These are phyloP conservation scores for Monilinia fructigena DNA, from an alignment of 2,329 filamentous ascomycete species.

Conservation along the genomic window DNA sequence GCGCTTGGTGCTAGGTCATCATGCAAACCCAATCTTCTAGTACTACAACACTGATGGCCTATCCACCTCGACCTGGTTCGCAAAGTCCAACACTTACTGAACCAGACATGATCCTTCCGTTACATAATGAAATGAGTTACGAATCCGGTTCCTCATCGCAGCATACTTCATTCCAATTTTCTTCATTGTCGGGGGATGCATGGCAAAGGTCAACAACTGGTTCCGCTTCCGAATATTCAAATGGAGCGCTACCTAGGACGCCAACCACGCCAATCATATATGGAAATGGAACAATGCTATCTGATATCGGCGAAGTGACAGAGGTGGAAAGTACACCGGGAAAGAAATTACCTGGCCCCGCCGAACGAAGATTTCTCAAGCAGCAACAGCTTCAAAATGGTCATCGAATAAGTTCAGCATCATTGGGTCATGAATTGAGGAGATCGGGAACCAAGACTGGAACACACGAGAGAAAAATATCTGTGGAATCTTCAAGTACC, in stretches of 20 bases:
- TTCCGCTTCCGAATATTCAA: conserved; percentile 37
- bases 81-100: conserved; percentile 90
- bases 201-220: conserved; percentile 36
- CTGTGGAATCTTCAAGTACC: conserved; percentile 61
- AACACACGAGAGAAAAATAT: conserved; percentile 52
- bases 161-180: conserved; percentile 44
- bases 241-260: conserved; percentile 45
- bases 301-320: conserved; percentile 60
- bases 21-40: conserved; percentile 36
- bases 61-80: conserved; percentile 61
- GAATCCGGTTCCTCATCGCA: conserved; percentile 51
- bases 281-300: conserved; percentile 67
- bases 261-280: conserved; percentile 66
- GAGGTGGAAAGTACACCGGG: conserved; percentile 52
- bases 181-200: conserved; percentile 36
- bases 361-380: conserved; percentile 37
- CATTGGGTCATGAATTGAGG: conserved; percentile 46
- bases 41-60: conserved; percentile 39
- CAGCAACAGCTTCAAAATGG: conserved; percentile 27
- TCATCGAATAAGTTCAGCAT: conserved; percentile 47
- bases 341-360: conserved; percentile 36
- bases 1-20: conserved; percentile 27
- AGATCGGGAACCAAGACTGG: conserved; percentile 48
- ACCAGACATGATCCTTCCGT: conserved; percentile 90
- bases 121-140: conserved; percentile 55